Evolutionary conservation across 2,329 filamentous ascomycete genomes (phyloP).

Genomic region (Botrytis fragariae): DNA sequence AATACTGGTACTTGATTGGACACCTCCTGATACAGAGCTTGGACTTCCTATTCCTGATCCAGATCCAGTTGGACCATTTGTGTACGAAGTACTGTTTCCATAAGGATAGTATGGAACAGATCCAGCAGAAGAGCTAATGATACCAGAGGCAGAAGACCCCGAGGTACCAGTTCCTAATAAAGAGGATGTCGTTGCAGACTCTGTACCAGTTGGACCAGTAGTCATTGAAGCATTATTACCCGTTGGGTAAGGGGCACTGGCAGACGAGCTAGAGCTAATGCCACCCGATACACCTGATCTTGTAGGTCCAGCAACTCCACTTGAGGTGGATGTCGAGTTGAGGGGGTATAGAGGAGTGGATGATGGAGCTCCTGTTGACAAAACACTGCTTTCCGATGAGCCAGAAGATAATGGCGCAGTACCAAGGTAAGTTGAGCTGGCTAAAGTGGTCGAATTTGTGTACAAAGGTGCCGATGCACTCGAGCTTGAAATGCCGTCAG

Average conservation of each 20-base stretch:
- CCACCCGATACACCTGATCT: slow-evolving; percentile 9
- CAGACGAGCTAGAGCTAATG: not conserved
- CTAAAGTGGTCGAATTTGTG: slow-evolving; percentile 3
- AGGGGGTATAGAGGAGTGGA: slow-evolving; percentile 9
- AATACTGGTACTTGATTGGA: not conserved
- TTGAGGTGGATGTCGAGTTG: slow-evolving; percentile 1
- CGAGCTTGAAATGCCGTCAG: not conserved
- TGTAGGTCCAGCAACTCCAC: not conserved
- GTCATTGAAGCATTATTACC: slow-evolving; percentile 19
- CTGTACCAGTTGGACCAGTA: slow-evolving; percentile 21
- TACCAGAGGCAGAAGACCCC: slow-evolving; percentile 19
- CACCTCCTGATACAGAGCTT: not conserved
- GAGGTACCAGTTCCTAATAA: slow-evolving; percentile 20
- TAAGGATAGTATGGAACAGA: slow-evolving; percentile 22
- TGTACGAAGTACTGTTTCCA: slow-evolving; percentile 7
- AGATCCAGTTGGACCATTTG: not conserved
- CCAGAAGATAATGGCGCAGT: slow-evolving; percentile 8
- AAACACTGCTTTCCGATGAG: slow-evolving; percentile 3
- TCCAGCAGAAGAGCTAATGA: slow-evolving; percentile 10
- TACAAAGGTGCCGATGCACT: slow-evolving; percentile 13
- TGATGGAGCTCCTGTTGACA: slow-evolving; percentile 4
- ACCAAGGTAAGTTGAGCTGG: slow-evolving; percentile 11
- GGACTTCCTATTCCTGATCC: not conserved
- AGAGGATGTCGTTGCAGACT: slow-evolving; percentile 9
- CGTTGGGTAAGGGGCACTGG: slow-evolving; percentile 19